Base-by-base conservation (phyloP, 139 green algal species). In the Yamagishiella unicocca region DNA sequence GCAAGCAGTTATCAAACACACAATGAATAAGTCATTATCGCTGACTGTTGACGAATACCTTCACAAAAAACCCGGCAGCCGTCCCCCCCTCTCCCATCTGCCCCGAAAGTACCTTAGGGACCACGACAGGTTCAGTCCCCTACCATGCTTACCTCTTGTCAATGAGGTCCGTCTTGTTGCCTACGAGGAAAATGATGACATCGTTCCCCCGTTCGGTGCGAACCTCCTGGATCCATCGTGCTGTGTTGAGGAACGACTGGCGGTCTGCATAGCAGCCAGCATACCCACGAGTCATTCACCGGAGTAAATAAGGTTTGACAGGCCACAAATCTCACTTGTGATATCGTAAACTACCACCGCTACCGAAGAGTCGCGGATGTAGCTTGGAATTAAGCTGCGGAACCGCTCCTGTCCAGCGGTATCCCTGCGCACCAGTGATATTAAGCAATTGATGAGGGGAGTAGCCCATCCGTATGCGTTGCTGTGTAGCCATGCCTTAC, bases 311-410 rank as follows among this genome's bases (percentile, higher is more conserved):
- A n/a, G n/a, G n/a, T n/a, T n/a, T n/a, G n/a, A n/a, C n/a, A n/a
- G n/a, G n/a, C n/a, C n/a, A n/a, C n/a, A n/a, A n/a, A n/a, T n/a
- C 90, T 88, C 71, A 98, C 96, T 99, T 73, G 97, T 97, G 53
- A 99, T 98, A 82, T 99, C 98, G 85, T 99, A 99, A 31, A 99
- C 98, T 10, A 99, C 95, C 24, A 99, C 98, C 21, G 98, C 98
- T 22, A 99, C 98, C 8, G 96, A 98, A 9, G 96, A 99, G 84
- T 99, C 98, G 2, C 98, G 93, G 87, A 99, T 99, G 92, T 99
- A 99, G 82, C 90, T 96, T 21, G 98, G 98, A 76, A 99, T 99
- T 24, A 99, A 88, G 83, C 93, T 97, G 61, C 98, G 92, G 88
- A 99, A 99, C 1, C 98, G 88, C 89, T 99, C 98, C 90, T 99